phyloP scores from a whole-genome alignment of 345 rosid species.

The Abelmoschus esculentus region DNA sequence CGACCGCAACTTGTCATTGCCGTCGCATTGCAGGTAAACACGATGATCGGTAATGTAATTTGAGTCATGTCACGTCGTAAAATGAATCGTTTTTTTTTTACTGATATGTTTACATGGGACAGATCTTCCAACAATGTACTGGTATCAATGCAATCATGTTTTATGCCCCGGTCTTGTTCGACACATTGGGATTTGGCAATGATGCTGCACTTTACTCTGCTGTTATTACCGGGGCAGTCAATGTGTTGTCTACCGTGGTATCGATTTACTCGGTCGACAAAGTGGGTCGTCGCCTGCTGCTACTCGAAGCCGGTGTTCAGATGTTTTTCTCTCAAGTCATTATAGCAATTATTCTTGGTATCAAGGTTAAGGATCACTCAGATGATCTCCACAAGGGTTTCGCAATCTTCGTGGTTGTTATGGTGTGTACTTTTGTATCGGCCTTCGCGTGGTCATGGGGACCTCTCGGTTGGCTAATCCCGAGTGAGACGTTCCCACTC shows the following conservation, averaged over 20 bases:
- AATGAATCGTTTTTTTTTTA: too few relatives aligned
- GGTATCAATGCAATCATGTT: constrained; percentile 98
- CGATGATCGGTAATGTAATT: background rate
- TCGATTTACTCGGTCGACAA: constrained; percentile 87
- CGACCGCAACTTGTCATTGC: constrained; percentile 79
- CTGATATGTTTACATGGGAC: constrained; percentile 9
- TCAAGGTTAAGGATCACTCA: constrained; percentile 68
- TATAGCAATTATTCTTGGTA: constrained; percentile 60
- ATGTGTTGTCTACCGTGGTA: constrained; percentile 72
- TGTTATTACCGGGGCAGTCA: constrained; percentile 86
- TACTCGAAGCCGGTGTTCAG: constrained; percentile 88
- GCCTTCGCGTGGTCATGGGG: constrained; percentile 99
- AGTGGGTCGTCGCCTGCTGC: constrained; percentile 63
- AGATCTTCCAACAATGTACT: constrained; percentile 87
- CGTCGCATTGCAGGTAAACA: constrained; percentile 64
- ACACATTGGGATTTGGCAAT: constrained; percentile 66
- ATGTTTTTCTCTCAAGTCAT: constrained; percentile 81
- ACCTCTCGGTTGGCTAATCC: constrained; percentile 90
- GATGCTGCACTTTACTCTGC: constrained; percentile 93
- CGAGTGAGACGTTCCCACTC: constrained; percentile 84
- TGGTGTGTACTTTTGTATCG: constrained; percentile 81
- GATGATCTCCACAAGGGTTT: constrained; percentile 33
- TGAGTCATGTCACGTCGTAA: background rate
- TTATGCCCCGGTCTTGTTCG: constrained; percentile 83
- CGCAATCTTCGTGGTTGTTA: constrained; percentile 52